Percentiles rank a stretch among this genome's conserved stretches.
phyloP scores from a whole-genome alignment of 306 rosid species.

The Glycine soja region DNA sequence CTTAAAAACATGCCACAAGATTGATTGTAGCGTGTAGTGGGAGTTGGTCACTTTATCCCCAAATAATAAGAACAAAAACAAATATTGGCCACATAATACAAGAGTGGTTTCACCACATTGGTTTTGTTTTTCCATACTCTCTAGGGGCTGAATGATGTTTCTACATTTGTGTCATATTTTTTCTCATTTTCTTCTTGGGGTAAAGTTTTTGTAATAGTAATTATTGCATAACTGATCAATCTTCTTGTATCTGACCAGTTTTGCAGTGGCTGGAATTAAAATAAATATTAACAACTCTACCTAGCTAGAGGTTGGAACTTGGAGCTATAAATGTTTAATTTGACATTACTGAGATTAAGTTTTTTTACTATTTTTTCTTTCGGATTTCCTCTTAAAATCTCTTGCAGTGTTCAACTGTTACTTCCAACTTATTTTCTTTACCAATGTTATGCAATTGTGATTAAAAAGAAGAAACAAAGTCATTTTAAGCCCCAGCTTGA shows the following conservation, averaged over 20 bases:
- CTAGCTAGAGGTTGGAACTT: slow-evolving; percentile 76
- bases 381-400: neutral
- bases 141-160: neutral
- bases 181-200: slow-evolving; percentile 27
- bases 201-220: slow-evolving; percentile 21
- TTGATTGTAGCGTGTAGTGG: neutral
- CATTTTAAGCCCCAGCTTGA: too few species aligned
- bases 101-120: neutral
- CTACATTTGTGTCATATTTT: neutral
- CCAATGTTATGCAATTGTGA: too few species aligned
- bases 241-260: slow-evolving; percentile 36
- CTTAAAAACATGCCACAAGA: neutral
- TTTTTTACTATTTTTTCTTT: neutral
- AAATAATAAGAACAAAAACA: neutral
- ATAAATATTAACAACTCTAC: slow-evolving; percentile 20
- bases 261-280: slow-evolving; percentile 37
- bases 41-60: slow-evolving; percentile 33
- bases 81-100: slow-evolving; percentile 11
- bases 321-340: slow-evolving; percentile 53
- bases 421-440: neutral
- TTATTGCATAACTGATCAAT: slow-evolving; percentile 6
- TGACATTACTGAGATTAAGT: slow-evolving; percentile 49
- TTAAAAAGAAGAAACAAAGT: too few species aligned
- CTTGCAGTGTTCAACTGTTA: neutral
- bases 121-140: neutral